phyloP scores from a whole-genome alignment of 768 basidiomycete species.

The Boletus coccyginus region DNA sequence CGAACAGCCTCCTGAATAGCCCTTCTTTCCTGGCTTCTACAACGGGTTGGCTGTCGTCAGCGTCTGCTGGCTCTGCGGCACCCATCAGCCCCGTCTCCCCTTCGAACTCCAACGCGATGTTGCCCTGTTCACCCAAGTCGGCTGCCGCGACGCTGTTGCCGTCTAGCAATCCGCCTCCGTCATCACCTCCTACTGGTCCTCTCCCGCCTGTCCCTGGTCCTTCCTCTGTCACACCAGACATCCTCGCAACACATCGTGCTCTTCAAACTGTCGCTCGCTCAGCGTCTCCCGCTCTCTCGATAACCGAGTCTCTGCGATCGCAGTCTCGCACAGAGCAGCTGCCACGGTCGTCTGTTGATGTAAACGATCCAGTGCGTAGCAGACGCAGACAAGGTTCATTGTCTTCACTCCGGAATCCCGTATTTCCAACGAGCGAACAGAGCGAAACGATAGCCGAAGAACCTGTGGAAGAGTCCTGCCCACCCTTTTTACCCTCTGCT shows the following conservation, averaged over 20 bases:
- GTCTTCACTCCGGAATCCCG: conserved; percentile 28
- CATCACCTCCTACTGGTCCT: conserved; percentile 53
- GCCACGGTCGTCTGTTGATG: conserved; percentile 16
- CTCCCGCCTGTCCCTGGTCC: conserved; percentile 68
- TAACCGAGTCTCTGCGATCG: conserved; percentile 15
- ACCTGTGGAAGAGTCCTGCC: not conserved
- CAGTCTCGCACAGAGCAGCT: conserved; percentile 17
- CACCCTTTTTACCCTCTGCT: not conserved
- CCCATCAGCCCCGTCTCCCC: not conserved
- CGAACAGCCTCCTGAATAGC: conserved; percentile 4
- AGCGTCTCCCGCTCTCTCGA: conserved; percentile 24
- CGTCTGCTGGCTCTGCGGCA: not conserved
- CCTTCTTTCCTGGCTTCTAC: conserved; percentile 15
- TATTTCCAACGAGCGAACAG: conserved; percentile 10
- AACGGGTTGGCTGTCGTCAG: conserved; percentile 1
- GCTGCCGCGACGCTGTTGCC: conserved; percentile 1
- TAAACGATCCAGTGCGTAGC: conserved; percentile 9
- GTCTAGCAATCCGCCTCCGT: conserved; percentile 51
- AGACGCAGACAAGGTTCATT: conserved; percentile 27
- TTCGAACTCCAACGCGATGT: conserved; percentile 2
- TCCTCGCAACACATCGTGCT: conserved; percentile 40
- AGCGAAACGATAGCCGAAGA: conserved; percentile 20
- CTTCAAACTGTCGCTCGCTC: conserved; percentile 21
- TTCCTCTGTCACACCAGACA: conserved; percentile 50
- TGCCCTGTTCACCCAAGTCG: conserved; percentile 17